Evolutionary conservation across 2,329 filamentous ascomycete species (phyloP).

Genomic region (Cytospora leucostoma): DNA sequence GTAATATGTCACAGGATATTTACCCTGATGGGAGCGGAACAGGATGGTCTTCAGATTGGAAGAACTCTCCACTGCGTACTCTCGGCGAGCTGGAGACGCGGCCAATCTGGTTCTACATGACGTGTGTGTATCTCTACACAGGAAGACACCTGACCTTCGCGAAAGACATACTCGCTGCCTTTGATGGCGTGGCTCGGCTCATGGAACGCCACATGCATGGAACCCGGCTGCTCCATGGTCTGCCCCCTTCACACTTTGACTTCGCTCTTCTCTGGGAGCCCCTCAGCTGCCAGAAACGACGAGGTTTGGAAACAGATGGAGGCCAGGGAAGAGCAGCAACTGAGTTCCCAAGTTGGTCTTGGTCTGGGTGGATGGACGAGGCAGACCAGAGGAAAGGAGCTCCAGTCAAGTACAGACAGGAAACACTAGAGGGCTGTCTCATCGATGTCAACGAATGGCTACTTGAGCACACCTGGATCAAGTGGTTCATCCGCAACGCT

Average conservation of each 20-base stretch:
- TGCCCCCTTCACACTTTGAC: slow-evolving; percentile 40
- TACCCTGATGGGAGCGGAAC: slow-evolving; percentile 32
- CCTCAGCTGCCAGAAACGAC: not conserved
- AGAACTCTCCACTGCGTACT: slow-evolving; percentile 34
- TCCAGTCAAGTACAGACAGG: slow-evolving; percentile 29
- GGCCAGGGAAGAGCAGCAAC: not conserved
- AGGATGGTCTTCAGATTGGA: slow-evolving; percentile 37
- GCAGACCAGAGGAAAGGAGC: slow-evolving; percentile 8
- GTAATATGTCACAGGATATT: slow-evolving; percentile 36
- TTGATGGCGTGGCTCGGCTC: slow-evolving; percentile 37
- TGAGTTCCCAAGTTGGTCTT: slow-evolving; percentile 41
- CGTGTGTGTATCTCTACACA: slow-evolving; percentile 36
- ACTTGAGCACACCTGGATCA: slow-evolving; percentile 39
- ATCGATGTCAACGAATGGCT: slow-evolving; percentile 39
- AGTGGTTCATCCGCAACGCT: slow-evolving; percentile 39
- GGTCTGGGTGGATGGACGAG: slow-evolving; percentile 37
- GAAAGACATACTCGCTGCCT: slow-evolving; percentile 38
- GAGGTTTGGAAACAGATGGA: not conserved
- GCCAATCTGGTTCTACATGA: slow-evolving; percentile 37
- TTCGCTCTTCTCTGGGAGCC: slow-evolving; percentile 39
- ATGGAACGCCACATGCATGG: slow-evolving; percentile 31
- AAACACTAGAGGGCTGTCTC: slow-evolving; percentile 32
- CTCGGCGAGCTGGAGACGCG: slow-evolving; percentile 33
- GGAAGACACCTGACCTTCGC: slow-evolving; percentile 32
- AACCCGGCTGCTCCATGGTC: slow-evolving; percentile 35